phyloP scores from a whole-genome alignment of 2,329 filamentous ascomycete species.

The Diaporthe amygdali region DNA sequence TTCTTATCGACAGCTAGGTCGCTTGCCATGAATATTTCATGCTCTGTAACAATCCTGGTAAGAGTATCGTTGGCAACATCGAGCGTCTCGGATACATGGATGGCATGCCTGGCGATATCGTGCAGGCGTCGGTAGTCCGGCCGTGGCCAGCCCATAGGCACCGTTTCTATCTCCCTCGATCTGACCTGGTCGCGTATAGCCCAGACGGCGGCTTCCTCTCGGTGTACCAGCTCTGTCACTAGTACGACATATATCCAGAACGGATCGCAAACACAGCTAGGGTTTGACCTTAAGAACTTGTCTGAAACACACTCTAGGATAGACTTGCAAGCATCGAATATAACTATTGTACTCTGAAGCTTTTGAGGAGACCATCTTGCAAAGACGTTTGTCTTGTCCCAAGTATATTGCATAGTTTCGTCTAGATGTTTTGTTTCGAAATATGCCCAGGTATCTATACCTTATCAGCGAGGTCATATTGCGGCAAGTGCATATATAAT shows the following conservation, averaged over 20 bases:
- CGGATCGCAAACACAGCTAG: constrained; percentile 25
- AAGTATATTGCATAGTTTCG: neutral
- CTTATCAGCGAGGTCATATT: no score
- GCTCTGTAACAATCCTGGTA: constrained; percentile 34
- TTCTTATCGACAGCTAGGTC: neutral
- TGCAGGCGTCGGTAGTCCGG: constrained; percentile 44
- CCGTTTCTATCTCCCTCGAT: constrained; percentile 32
- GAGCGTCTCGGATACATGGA: constrained; percentile 50
- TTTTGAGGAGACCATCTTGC: neutral
- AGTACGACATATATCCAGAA: constrained; percentile 44
- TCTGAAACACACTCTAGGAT: neutral
- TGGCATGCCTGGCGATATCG: constrained; percentile 47
- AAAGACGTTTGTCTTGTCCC: neutral
- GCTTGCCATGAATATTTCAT: constrained; percentile 13
- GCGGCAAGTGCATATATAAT: no score
- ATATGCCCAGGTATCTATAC: neutral
- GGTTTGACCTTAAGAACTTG: neutral
- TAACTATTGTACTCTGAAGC: neutral
- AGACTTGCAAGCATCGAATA: neutral
- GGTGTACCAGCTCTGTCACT: constrained; percentile 34
- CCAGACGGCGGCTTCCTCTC: constrained; percentile 46
- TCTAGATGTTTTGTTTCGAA: constrained; percentile 5
- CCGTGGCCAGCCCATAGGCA: neutral
- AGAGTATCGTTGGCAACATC: constrained; percentile 40
- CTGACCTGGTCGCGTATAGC: constrained; percentile 41